phyloP scores from a whole-genome alignment of 1,284 basidiomycete genomes.

The Wolfiporia cocos region DNA sequence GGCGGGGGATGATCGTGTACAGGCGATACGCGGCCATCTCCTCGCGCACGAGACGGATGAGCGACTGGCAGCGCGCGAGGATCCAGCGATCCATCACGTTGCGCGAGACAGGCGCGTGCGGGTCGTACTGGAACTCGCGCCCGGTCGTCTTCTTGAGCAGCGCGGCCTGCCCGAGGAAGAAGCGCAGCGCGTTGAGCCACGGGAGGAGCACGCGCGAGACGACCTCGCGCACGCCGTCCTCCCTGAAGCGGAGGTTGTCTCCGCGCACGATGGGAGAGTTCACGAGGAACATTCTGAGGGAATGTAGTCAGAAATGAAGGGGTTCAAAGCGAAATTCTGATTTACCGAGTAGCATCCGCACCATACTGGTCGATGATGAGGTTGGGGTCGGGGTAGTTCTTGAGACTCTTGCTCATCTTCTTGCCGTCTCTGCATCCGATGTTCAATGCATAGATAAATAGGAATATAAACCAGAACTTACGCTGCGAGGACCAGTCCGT shows the following conservation, averaged over 20 bases:
- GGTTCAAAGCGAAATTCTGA: constrained; percentile 1
- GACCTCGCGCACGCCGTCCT: constrained; percentile 97
- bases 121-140: constrained; percentile 83
- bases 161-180: constrained; percentile 95
- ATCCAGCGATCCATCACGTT: constrained; percentile 99
- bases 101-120: constrained; percentile 76
- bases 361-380: constrained; percentile 90
- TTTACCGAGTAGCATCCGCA: constrained; percentile 89
- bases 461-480: constrained; percentile 32
- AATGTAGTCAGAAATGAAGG: background rate
- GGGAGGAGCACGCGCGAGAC: constrained; percentile 92
- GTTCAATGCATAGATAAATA: constrained; percentile 6
- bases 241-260: constrained; percentile 96
- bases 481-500: constrained; percentile 93
- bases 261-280: constrained; percentile 99
- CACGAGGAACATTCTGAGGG: constrained; percentile 87
- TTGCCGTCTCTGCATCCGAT: constrained; percentile 75
- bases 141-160: constrained; percentile 83
- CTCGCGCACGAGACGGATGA: constrained; percentile 86
- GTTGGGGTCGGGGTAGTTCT: constrained; percentile 98
- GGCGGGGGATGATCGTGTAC: constrained; percentile 96
- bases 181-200: constrained; percentile 99
- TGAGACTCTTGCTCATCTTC: constrained; percentile 99
- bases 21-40: constrained; percentile 98
- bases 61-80: constrained; percentile 92